phyloP scores from a whole-genome alignment of 2,329 filamentous ascomycete genomes.

The Diaporthe vaccinii region DNA sequence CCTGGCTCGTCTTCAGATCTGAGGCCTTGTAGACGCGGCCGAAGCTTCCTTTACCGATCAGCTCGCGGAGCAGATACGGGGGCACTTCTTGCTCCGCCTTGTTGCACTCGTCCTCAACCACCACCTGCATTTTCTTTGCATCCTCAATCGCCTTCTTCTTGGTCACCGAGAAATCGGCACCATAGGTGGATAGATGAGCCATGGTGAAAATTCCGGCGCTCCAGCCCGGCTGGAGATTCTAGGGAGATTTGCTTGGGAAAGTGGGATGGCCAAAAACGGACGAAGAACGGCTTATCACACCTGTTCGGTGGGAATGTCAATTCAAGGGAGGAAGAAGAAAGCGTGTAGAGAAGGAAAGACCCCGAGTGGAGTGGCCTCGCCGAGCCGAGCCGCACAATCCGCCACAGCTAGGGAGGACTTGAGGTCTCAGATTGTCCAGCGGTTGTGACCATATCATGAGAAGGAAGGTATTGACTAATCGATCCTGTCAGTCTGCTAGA shows the following conservation, averaged over 20 bases:
- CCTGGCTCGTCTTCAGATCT: constrained; percentile 58
- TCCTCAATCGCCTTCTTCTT: constrained; percentile 76
- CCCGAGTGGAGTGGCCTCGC: background rate
- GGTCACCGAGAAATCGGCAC: constrained; percentile 59
- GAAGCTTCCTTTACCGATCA: constrained; percentile 82
- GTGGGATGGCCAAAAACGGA: background rate
- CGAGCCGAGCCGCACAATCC: constrained; percentile 1
- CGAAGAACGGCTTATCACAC: background rate
- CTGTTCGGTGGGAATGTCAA: background rate
- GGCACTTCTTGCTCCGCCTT: constrained; percentile 72
- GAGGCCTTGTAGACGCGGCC: constrained; percentile 80
- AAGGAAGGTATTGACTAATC: background rate
- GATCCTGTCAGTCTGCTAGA: constrained; percentile 2
- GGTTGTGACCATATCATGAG: background rate
- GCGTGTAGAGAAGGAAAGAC: background rate
- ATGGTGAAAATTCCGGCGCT: constrained; percentile 44
- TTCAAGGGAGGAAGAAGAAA: background rate
- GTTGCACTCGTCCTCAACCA: constrained; percentile 73
- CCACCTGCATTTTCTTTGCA: constrained; percentile 77
- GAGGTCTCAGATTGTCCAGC: constrained; percentile 17
- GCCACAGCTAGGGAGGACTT: constrained; percentile 21
- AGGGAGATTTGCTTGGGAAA: background rate
- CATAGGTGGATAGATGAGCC: constrained; percentile 59
- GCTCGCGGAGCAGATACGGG: constrained; percentile 76
- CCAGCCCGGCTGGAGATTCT: background rate